These are phyloP conservation scores for Aphanoascus verrucosus DNA, from an alignment of 2,329 filamentous ascomycete genomes.

Conservation along the genomic window DNA sequence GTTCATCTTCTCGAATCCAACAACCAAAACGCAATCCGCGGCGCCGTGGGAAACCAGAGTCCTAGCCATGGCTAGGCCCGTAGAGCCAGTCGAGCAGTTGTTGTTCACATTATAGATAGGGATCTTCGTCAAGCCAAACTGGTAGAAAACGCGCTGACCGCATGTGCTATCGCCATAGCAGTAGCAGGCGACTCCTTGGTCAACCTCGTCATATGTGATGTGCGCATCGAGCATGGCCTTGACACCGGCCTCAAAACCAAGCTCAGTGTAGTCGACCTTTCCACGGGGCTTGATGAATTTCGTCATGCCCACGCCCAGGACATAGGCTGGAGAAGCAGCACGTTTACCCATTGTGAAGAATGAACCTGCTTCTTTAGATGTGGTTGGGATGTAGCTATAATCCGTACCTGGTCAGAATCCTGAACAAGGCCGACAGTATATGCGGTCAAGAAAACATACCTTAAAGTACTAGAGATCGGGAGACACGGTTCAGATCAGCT, in stretches of 20 bases:
- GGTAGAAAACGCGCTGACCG: constrained; percentile 94
- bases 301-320: constrained; percentile 96
- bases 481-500: no score
- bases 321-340: constrained; percentile 55
- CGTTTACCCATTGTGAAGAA: constrained; percentile 41
- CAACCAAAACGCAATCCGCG: constrained; percentile 78
- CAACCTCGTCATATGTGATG: constrained; percentile 93
- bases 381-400: not conserved
- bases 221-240: constrained; percentile 68
- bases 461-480: no score
- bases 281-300: constrained; percentile 97
- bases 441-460: no score
- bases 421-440: not conserved
- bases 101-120: constrained; percentile 98
- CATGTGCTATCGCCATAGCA: constrained; percentile 94
- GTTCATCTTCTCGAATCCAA: constrained; percentile 98
- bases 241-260: constrained; percentile 83
- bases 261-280: constrained; percentile 87
- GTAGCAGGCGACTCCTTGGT: constrained; percentile 93
- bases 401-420: not conserved
- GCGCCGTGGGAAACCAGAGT: constrained; percentile 69
- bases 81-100: constrained; percentile 94
- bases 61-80: constrained; percentile 73
- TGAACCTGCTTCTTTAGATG: not conserved
- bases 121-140: constrained; percentile 94